Conservation (phyloP, 1,139 yeast species). For the Protomyces inundatus region DNA sequence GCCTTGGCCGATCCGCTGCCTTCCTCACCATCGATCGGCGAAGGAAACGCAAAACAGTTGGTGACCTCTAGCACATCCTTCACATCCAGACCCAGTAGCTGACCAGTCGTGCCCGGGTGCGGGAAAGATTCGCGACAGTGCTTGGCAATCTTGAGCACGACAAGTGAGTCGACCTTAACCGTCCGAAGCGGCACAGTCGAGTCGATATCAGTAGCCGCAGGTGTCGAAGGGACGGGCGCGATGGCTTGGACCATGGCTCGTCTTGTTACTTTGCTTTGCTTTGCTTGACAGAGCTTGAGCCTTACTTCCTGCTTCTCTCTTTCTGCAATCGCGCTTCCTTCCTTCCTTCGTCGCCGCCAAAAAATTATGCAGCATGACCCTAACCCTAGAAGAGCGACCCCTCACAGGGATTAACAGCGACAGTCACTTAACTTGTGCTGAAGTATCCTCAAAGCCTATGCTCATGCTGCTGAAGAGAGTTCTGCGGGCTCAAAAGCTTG, state of each 20-base stretch:
- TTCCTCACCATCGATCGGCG: slow-evolving; percentile 41
- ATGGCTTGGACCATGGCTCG: slow-evolving; percentile 19
- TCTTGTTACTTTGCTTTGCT: too few species aligned
- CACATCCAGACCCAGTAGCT: slow-evolving; percentile 70
- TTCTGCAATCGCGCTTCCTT: not conserved
- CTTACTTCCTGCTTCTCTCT: too few species aligned
- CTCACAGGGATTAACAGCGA: too few species aligned
- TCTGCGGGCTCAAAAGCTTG: not conserved
- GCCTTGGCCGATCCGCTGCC: slow-evolving; percentile 36
- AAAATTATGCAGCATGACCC: not conserved
- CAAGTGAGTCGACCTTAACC: slow-evolving; percentile 36
- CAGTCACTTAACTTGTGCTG: not conserved
- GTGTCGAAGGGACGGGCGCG: slow-evolving; percentile 23
- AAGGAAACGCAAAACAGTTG: slow-evolving; percentile 63
- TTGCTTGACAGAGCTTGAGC: too few species aligned
- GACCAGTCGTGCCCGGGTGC: slow-evolving; percentile 59
- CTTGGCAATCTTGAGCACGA: slow-evolving; percentile 63
- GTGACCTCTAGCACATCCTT: slow-evolving; percentile 49
- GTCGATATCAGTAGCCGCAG: slow-evolving; percentile 28
- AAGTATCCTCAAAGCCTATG: not conserved
- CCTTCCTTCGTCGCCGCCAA: not conserved
- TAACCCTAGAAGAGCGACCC: too few species aligned
- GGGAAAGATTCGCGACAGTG: slow-evolving; percentile 70
- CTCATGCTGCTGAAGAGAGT: not conserved
- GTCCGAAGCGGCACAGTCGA: slow-evolving; percentile 25